Percentiles rank a stretch among this genome's conserved stretches.
phyloP scores from a whole-genome alignment of 2,329 filamentous ascomycete genomes.

The Verticillium nonalfalfae region DNA sequence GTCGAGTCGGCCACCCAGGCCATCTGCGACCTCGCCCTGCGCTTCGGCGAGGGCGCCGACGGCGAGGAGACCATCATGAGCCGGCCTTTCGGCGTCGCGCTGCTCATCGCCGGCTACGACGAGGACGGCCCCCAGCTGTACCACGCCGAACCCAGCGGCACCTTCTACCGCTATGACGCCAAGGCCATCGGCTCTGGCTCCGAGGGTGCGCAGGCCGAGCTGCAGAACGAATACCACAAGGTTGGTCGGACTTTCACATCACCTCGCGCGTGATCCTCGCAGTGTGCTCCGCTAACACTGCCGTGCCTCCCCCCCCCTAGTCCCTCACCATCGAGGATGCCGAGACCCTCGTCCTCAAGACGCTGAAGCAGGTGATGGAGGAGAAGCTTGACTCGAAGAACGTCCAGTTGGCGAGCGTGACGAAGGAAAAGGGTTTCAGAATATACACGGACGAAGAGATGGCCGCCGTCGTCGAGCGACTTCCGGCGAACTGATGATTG shows the following conservation, averaged over 20 bases:
- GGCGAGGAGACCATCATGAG: constrained; percentile 99
- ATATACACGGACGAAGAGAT: constrained; percentile 99
- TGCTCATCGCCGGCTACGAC: constrained; percentile 94
- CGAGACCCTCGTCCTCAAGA: constrained; percentile 93
- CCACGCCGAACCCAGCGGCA: constrained; percentile 95
- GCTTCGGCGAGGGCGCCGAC: constrained; percentile 95
- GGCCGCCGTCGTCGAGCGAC: constrained; percentile 81
- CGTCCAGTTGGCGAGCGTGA: constrained; percentile 95
- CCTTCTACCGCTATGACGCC: constrained; percentile 98
- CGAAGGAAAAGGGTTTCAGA: constrained; percentile 94
- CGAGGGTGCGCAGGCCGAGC: constrained; percentile 93
- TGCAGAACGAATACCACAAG: constrained; percentile 99
- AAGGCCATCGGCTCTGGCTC: constrained; percentile 98
- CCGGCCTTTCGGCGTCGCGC: constrained; percentile 89
- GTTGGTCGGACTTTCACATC: constrained; percentile 26
- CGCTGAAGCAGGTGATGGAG: constrained; percentile 99
- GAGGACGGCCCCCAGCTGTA: constrained; percentile 96
- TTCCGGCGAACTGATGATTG: constrained; percentile 53
- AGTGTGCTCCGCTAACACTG: not conserved
- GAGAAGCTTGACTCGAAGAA: constrained; percentile 99
- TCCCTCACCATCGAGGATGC: constrained; percentile 89
- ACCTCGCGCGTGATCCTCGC: not conserved
- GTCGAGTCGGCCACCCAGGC: constrained; percentile 98
- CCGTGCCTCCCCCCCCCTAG: constrained; percentile 25
- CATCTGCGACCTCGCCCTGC: constrained; percentile 92